phyloP scores from a whole-genome alignment of 2,329 filamentous ascomycete species.

The Alternaria sp. region DNA sequence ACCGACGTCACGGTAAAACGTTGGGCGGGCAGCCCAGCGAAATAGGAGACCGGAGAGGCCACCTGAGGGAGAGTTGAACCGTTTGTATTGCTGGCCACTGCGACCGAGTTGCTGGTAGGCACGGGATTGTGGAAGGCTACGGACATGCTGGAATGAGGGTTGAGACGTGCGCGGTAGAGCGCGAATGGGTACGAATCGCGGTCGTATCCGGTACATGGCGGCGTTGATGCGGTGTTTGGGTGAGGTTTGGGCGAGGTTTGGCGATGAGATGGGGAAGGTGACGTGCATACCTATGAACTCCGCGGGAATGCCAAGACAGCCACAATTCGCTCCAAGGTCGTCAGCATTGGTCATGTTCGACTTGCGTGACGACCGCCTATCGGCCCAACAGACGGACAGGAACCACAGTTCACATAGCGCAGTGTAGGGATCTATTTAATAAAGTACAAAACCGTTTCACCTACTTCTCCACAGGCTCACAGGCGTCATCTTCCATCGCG shows the following conservation, averaged over 20 bases:
- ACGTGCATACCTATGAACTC: conserved; percentile 9
- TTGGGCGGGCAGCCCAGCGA: conserved; percentile 53
- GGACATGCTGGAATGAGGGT: background rate
- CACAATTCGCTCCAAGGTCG: background rate
- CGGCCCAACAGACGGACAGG: background rate
- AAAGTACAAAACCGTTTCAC: background rate
- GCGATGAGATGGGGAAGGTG: background rate
- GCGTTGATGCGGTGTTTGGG: background rate
- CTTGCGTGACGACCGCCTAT: background rate
- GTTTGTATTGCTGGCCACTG: conserved; percentile 34
- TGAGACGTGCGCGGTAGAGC: background rate
- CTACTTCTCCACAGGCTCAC: background rate
- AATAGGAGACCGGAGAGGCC: conserved; percentile 32
- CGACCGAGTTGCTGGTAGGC: conserved; percentile 32
- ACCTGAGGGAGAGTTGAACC: conserved; percentile 29
- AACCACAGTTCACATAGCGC: background rate
- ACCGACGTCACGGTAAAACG: conserved; percentile 56
- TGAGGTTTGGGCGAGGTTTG: background rate
- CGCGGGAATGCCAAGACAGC: conserved; percentile 23
- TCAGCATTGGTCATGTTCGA: background rate
- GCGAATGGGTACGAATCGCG: conserved; percentile 8
- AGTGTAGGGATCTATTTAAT: background rate
- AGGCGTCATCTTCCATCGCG: background rate
- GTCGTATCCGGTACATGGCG: conserved; percentile 28
- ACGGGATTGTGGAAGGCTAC: conserved; percentile 12